phyloP scores from a whole-genome alignment of 352 stramenopile genomes.

The Phytophthora pisi region DNA sequence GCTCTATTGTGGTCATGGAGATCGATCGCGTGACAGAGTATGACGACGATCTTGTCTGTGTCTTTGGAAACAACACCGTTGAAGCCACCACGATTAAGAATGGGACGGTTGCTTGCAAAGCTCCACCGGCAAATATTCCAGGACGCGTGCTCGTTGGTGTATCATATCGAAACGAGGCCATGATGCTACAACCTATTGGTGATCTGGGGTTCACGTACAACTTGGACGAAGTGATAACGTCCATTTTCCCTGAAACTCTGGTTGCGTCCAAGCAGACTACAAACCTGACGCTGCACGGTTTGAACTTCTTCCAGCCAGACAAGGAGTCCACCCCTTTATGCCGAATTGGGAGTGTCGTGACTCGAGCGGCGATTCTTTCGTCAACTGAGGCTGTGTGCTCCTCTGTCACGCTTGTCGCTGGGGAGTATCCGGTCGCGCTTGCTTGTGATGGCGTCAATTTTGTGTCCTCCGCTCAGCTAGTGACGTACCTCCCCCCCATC shows the following conservation, averaged over 20 bases:
- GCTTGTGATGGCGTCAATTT: slow-evolving; percentile 51
- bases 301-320: slow-evolving; percentile 34
- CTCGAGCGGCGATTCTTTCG: slow-evolving; percentile 31
- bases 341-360: slow-evolving; percentile 25
- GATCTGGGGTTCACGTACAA: slow-evolving; percentile 27
- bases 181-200: background rate
- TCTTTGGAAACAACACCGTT: slow-evolving; percentile 28
- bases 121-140: slow-evolving; percentile 19
- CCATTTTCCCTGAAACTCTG: slow-evolving; percentile 16
- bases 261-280: slow-evolving; percentile 6
- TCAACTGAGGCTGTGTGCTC: slow-evolving; percentile 29
- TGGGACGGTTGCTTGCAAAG: slow-evolving; percentile 27
- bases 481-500: slow-evolving; percentile 26
- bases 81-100: slow-evolving; percentile 13
- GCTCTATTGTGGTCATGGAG: slow-evolving; percentile 30
- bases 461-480: slow-evolving; percentile 12
- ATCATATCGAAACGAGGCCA: slow-evolving; percentile 12
- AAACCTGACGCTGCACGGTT: slow-evolving; percentile 27
- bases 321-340: slow-evolving; percentile 25
- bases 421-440: slow-evolving; percentile 36
- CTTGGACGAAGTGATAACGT: slow-evolving; percentile 38
- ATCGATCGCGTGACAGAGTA: slow-evolving; percentile 11
- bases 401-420: slow-evolving; percentile 11
- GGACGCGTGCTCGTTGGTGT: slow-evolving; percentile 30
- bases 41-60: slow-evolving; percentile 27